Conservation (phyloP, 176 grass and related monocot genomes). For the Tuctoria greenei region DNA sequence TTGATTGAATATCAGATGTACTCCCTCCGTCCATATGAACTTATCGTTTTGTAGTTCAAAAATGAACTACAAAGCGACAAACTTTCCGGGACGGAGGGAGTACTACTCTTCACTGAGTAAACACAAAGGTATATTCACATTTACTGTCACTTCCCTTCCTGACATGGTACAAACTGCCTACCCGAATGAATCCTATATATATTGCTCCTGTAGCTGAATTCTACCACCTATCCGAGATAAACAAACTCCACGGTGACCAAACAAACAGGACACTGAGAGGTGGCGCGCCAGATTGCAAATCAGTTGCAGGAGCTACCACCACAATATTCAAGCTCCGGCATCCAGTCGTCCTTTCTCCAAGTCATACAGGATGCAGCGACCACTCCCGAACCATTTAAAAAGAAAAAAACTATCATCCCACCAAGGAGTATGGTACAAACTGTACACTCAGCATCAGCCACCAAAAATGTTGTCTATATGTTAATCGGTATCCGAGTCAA, state of each 20-base stretch:
- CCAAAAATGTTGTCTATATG: not conserved
- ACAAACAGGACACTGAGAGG: not conserved
- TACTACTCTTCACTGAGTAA: not conserved
- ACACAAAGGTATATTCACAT: slow-evolving; percentile 22
- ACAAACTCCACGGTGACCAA: not conserved
- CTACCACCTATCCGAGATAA: not conserved
- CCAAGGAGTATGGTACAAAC: not conserved
- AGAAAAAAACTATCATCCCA: slow-evolving; percentile 17
- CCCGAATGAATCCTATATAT: not conserved
- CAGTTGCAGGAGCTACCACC: not conserved
- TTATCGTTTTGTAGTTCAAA: too few species aligned
- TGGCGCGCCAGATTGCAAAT: not conserved
- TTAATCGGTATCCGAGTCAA: slow-evolving; percentile 73
- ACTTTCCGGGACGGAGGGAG: too few species aligned
- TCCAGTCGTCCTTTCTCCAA: not conserved
- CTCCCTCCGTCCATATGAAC: too few species aligned
- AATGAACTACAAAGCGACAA: too few species aligned
- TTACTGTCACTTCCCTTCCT: not conserved
- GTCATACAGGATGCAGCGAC: not conserved
- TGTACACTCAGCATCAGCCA: not conserved
- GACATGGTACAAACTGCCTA: slow-evolving; percentile 26
- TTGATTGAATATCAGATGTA: too few species aligned
- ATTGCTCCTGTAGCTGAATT: not conserved
- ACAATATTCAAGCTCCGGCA: slow-evolving; percentile 7
- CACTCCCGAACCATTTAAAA: not conserved